Conservation (phyloP, 2,329 filamentous ascomycete species). For the Aspergillus pseudoglaucus region DNA sequence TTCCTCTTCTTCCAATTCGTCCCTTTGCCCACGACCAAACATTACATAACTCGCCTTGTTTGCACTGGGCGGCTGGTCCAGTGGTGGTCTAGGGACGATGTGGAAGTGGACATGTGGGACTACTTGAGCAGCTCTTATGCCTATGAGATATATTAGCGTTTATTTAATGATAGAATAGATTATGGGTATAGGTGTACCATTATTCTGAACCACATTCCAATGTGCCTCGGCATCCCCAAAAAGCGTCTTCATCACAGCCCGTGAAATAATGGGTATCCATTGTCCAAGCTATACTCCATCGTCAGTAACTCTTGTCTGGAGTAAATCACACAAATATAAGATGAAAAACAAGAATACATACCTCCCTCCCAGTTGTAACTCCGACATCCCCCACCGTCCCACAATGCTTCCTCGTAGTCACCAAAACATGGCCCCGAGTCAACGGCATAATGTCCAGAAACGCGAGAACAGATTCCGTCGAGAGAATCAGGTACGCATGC, state of each 20-base stretch:
- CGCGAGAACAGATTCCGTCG: conserved; percentile 69
- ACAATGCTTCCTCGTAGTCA: conserved; percentile 71
- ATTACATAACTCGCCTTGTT: conserved; percentile 34
- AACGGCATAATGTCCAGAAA: conserved; percentile 94
- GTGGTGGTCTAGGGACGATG: conserved; percentile 70
- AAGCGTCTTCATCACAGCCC: conserved; percentile 66
- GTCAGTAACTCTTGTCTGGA: not conserved
- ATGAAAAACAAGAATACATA: conserved; percentile 41
- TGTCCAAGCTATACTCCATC: conserved; percentile 33
- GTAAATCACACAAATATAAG: conserved; percentile 26
- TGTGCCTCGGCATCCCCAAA: conserved; percentile 50
- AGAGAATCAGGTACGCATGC: conserved; percentile 58
- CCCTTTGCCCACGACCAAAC: conserved; percentile 42
- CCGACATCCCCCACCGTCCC: conserved; percentile 69
- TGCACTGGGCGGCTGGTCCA: conserved; percentile 16
- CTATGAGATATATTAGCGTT: conserved; percentile 27
- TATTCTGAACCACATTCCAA: conserved; percentile 98
- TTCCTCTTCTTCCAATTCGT: conserved; percentile 44
- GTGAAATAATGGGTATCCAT: conserved; percentile 50
- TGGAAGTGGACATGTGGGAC: conserved; percentile 94
- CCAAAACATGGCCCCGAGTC: conserved; percentile 71
- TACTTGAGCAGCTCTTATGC: conserved; percentile 80
- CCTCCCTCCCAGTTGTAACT: conserved; percentile 56
- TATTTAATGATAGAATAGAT: too few species aligned
- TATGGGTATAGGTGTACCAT: conserved; percentile 46